These are phyloP conservation scores for Limnanthes douglasii DNA, from an alignment of 345 rosid genomes.

Conservation along the genomic window DNA sequence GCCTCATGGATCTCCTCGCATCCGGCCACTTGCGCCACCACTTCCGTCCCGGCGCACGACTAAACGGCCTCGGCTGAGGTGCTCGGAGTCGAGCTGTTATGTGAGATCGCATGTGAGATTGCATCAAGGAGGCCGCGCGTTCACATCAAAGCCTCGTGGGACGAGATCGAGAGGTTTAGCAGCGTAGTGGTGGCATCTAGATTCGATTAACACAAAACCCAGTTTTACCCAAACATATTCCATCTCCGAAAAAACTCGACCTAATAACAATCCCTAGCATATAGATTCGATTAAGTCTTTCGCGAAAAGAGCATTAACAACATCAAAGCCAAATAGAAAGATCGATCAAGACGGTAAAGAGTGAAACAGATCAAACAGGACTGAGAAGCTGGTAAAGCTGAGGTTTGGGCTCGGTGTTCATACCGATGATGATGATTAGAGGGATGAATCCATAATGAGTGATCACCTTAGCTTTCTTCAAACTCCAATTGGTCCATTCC, in stretches of 20 bases:
- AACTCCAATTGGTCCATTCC: constrained; percentile 86
- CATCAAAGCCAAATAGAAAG: too few relatives aligned
- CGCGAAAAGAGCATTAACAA: too few relatives aligned
- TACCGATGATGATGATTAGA: constrained; percentile 68
- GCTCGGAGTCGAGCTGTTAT: constrained; percentile 29
- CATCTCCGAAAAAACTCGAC: too few relatives aligned
- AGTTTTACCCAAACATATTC: too few relatives aligned
- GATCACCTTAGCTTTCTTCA: constrained; percentile 78
- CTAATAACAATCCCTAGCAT: too few relatives aligned
- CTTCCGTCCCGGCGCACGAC: constrained; percentile 80
- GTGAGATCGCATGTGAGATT: constrained; percentile 60
- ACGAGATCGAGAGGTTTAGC: constrained; percentile 61
- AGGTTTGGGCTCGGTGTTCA: constrained; percentile 93
- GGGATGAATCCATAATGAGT: constrained; percentile 96
- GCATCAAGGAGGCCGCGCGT: constrained; percentile 84
- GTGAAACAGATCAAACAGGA: constrained; percentile 67
- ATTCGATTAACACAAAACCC: constrained; percentile 35
- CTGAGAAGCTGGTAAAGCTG: constrained; percentile 77
- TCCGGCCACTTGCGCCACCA: constrained; percentile 79
- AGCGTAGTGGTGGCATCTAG: constrained; percentile 87
- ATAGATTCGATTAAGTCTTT: too few relatives aligned
- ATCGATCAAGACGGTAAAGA: too few relatives aligned
- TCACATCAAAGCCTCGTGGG: constrained; percentile 57
- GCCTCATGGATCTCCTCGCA: constrained; percentile 72
- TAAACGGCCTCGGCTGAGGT: constrained; percentile 62